Base-by-base conservation (phyloP, 176 grass and related monocot species). In the Tillandsia fasciculata region DNA sequence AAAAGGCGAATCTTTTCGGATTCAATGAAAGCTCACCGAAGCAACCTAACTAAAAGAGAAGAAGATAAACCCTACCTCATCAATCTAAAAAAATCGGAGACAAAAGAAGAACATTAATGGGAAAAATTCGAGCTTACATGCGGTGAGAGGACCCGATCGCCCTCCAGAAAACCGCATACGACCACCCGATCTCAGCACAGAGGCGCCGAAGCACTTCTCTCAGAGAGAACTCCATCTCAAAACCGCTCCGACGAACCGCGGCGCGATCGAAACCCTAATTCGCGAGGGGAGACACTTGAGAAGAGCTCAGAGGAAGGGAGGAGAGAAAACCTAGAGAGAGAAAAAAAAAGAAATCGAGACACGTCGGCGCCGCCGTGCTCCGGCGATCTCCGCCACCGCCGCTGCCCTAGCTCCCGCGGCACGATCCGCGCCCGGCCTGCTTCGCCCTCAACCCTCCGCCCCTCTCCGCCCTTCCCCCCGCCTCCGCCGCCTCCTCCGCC, bases 101-200 rank as follows among this genome's bases (percentile, higher is more conserved):
- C 5, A 2, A 26, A 77, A 51, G 3, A 27, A 64, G 51, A 64
- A 24, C 24, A 24, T 24, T 24, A 24, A 33, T 48, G 48, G 58
- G 48, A 12, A 22, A 29, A 51, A 33, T 26, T 42, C 63, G 49
- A 17, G 33, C 92, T 89, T 84, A 96, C 92, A 87, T 87, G 29
- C 74, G 86, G 65, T 86, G 79, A 61, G 73, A 78, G 79, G 80
- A 77, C 72, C 81, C 86, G 70, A 84, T 85, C 54, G 88, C 83
- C 86, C 80, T 96, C 92, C 92, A 96, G 74, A 87, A 89, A 64
- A 96, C 92, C 7, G 92, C 92, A 67, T 96, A 96, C 10, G 92
- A 92, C 92, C 92, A 96, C 59, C 88, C 88, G 67, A 91, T 84
- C 76, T 96, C 92, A 63, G 89, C 81, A 75, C 92, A 96, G 49